These are phyloP conservation scores for Chaetomiaceae sp. DNA, from an alignment of 2,329 filamentous ascomycete genomes.

Conservation along the genomic window DNA sequence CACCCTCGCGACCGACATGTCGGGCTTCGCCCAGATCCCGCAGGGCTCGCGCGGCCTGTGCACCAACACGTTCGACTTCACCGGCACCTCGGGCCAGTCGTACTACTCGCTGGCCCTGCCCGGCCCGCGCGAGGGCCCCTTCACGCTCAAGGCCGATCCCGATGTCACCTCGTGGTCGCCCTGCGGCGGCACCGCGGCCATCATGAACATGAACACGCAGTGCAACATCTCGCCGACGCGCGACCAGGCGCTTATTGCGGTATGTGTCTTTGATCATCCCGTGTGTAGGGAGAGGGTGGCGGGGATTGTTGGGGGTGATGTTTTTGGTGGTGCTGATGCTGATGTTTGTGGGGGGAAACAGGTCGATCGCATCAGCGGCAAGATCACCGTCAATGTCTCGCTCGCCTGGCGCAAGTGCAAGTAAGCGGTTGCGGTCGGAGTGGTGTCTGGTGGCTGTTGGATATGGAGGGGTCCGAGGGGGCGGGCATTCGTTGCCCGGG, in stretches of 20 bases:
- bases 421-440: not conserved
- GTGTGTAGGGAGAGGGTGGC: not conserved
- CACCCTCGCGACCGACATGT: conserved; percentile 20
- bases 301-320: not conserved
- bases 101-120: conserved; percentile 15
- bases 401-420: conserved; percentile 20
- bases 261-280: not conserved
- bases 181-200: conserved; percentile 22
- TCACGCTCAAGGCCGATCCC: conserved; percentile 18
- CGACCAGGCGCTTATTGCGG: conserved; percentile 16
- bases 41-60: conserved; percentile 16
- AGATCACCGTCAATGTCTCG: conserved; percentile 19
- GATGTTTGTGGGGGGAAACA: not conserved
- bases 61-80: conserved; percentile 27
- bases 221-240: conserved; percentile 19
- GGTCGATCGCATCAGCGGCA: conserved; percentile 22
- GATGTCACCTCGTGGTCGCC: conserved; percentile 21
- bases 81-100: conserved; percentile 16
- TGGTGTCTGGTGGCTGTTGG: too few species aligned
- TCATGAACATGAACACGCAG: conserved; percentile 23
- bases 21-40: conserved; percentile 24
- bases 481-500: too few species aligned
- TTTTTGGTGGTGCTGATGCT: not conserved
- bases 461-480: not conserved
- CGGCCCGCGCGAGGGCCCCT: conserved; percentile 21